phyloP scores from a whole-genome alignment of 2,329 filamentous ascomycete genomes.

The Penicillium sp. region DNA sequence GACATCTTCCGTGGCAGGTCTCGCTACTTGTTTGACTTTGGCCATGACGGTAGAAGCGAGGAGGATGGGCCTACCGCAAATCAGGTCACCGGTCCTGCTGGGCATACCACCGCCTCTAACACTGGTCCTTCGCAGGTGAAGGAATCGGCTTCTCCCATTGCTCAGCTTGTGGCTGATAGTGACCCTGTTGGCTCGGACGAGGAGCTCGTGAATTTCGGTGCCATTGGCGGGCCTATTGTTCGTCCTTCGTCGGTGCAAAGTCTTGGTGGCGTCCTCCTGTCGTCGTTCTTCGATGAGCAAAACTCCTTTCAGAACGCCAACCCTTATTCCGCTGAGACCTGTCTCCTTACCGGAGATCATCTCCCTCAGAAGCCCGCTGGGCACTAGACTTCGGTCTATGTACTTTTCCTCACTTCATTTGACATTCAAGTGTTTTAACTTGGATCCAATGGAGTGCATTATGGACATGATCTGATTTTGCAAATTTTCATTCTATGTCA shows the following conservation, averaged over 20 bases:
- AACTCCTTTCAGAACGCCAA: too few species aligned
- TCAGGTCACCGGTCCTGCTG: neutral
- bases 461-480: neutral
- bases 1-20: neutral
- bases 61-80: neutral
- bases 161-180: neutral
- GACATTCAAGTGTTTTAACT: too few species aligned
- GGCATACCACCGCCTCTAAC: neutral
- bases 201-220: neutral
- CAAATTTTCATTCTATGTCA: slow-evolving; percentile 1
- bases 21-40: slow-evolving; percentile 2
- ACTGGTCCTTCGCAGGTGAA: neutral
- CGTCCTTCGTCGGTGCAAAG: neutral
- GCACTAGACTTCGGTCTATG: too few species aligned
- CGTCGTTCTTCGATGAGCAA: too few species aligned
- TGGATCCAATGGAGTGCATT: too few species aligned
- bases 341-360: too few species aligned
- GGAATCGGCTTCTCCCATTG: neutral
- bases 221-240: neutral
- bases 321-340: too few species aligned
- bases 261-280: neutral
- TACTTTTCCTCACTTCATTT: too few species aligned
- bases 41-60: slow-evolving; percentile 1
- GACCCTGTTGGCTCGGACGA: neutral
- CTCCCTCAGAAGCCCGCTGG: too few species aligned